These are phyloP conservation scores for Penicillium sp. DNA, from an alignment of 2,329 filamentous ascomycete species.

Conservation along the genomic window DNA sequence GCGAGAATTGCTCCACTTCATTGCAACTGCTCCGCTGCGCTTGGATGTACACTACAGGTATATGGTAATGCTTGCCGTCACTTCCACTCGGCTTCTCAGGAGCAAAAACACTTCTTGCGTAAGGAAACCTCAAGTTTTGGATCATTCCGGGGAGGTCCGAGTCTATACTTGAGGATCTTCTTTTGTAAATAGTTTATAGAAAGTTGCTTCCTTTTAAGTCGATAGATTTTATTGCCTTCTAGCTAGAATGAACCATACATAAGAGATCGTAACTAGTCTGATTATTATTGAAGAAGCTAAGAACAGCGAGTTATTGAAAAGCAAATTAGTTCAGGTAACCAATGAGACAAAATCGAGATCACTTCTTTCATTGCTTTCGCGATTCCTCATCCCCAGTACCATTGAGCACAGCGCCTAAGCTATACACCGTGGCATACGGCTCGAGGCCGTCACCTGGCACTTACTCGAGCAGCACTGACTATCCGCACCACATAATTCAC, in stretches of 20 bases:
- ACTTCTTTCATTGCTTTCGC: no score
- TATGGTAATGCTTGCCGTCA: not conserved
- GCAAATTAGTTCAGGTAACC: not conserved
- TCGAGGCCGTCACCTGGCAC: not conserved
- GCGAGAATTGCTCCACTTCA: not conserved
- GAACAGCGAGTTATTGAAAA: not conserved
- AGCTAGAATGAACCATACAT: not conserved
- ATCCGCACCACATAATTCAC: not conserved
- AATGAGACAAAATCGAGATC: not conserved
- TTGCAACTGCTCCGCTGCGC: not conserved
- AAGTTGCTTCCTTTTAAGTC: not conserved
- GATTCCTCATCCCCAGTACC: not conserved
- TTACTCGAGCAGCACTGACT: slow-evolving; percentile 4
- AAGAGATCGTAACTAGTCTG: not conserved
- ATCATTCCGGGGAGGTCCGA: not conserved
- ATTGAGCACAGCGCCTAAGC: not conserved
- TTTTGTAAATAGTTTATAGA: not conserved
- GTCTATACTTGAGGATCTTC: not conserved
- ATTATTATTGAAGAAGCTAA: not conserved
- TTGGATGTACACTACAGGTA: not conserved
- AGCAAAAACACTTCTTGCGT: not conserved
- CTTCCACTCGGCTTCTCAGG: slow-evolving; percentile 4
- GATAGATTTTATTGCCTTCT: not conserved
- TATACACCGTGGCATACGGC: slow-evolving; percentile 2
- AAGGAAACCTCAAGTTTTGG: not conserved